Base-by-base conservation (phyloP, 1,284 basidiomycete species). In the Microbotryum violaceum region DNA sequence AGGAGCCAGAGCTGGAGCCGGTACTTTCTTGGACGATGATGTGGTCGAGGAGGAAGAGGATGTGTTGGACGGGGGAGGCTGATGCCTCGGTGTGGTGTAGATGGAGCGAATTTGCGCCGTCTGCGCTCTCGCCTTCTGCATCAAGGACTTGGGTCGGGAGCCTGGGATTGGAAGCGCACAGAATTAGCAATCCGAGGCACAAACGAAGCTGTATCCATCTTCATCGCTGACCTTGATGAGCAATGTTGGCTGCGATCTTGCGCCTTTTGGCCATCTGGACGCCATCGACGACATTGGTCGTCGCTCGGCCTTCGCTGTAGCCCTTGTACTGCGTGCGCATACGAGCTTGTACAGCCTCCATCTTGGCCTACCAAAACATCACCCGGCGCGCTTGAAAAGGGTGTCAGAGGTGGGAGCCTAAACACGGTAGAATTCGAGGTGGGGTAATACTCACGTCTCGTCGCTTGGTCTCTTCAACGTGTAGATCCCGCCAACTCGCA, bases 81-180 rank as follows among this genome's bases (percentile, higher is more conserved):
- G 37, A 16, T 42, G 37, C 37, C 37, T 42, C 16, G 37, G 14
- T 42, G 37, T 42, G 2, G 65, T 60, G 55, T 66, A 63, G 45
- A 66, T 60, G 44, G 56, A 48, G 10, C 33, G 25, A 57, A 66
- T 66, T 8, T 29, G 45, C 10, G 50, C 53, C 12, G 61, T 50
- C n/a, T 59, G 47, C 25, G 31, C 25, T 29, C 55, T 42, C 1
- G 62, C 65, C n/a, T 62, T 61, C 2, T 66, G 56, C 25, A 66
- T 25, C 9, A 66, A 49, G 6, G 62, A 55, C 23, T 64, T 64
- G 0, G 62, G 60, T 12, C 65, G 59, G 9, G n/a, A 9, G 18
- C 52, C 16, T 27, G n/a, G 29, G 37, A 21, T 21, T 16, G 3
- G 2, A 12, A 37, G 23, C 18, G 33, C 9, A 25, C 3, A 27